Base-by-base conservation (phyloP, 352 stramenopile species). In the Pythium graminicola region DNA sequence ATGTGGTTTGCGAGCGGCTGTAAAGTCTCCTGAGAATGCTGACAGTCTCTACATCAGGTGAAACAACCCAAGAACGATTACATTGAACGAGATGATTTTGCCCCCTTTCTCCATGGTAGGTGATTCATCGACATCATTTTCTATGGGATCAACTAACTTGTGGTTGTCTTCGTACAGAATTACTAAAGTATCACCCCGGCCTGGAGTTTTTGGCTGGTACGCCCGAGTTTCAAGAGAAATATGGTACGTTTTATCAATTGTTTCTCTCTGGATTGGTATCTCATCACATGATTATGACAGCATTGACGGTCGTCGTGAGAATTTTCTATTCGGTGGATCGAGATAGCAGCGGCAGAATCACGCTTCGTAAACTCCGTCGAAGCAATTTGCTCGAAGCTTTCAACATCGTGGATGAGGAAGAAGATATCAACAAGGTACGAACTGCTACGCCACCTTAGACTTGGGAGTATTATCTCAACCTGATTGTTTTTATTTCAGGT, bases 141-240 rank as follows among this genome's bases (percentile, higher is more conserved):
- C n/a, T n/a, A n/a, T n/a, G n/a, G n/a, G n/a, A n/a, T n/a, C n/a
- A n/a, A n/a, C n/a, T n/a, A n/a, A n/a, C n/a, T 23, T 51, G 19
- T 35, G 33, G 44, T 35, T 54, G 3, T 11, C 24, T 38, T n/a
- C 17, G 33, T 33, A 24, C 43, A 92, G 82, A 94, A 55, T 62
- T 94, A 43, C 68, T 94, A 24, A 94, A 92, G 69, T 94, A 93
- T 58, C 79, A 90, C 62, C 79, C 81, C 38, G 96, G 96, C 33
- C 72, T 99, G 24, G 94, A 98, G 58, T 99, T 99, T 68, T 74
- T 99, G 28, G 89, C 91, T 35, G 93, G 91, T 43, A 98, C 98
- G 54, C 88, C 93, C n/a, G 97, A 99, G 65, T 99, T 99, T 75
- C 97, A 99, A 74, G 93, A 98, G 62, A 99, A 99, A 85, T 99